These are phyloP conservation scores for Amoebophrya sp. DNA, from an alignment of 169 alveolate species.

Conservation along the genomic window DNA sequence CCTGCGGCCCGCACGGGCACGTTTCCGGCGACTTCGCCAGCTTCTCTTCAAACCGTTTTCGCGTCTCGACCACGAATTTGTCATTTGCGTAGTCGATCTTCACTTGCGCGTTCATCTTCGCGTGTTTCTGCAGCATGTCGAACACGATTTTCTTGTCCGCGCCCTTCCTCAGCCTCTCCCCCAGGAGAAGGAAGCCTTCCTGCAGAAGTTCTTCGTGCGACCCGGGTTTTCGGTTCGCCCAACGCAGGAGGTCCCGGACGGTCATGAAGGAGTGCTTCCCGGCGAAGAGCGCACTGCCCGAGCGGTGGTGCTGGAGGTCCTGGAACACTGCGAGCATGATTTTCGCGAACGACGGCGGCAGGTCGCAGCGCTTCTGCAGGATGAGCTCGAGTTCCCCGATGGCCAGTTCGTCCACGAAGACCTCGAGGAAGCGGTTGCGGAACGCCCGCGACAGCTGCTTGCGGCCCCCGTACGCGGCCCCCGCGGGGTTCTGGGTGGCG, in stretches of 20 bases:
- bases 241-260: slow-evolving; percentile 93
- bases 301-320: slow-evolving; percentile 68
- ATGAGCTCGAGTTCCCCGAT: slow-evolving; percentile 77
- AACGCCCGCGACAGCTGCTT: slow-evolving; percentile 94
- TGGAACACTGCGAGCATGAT: slow-evolving; percentile 80
- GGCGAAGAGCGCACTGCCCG: slow-evolving; percentile 44
- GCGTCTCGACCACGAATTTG: slow-evolving; percentile 31
- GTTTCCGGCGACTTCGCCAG: slow-evolving; percentile 20
- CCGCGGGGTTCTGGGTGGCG: slow-evolving; percentile 98
- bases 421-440: slow-evolving; percentile 90
- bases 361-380: slow-evolving; percentile 77
- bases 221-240: slow-evolving; percentile 85
- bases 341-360: slow-evolving; percentile 82
- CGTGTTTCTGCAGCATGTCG: background rate
- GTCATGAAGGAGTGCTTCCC: slow-evolving; percentile 82
- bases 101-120: background rate
- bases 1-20: slow-evolving; percentile 18
- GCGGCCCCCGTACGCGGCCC: slow-evolving; percentile 95
- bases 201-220: slow-evolving; percentile 52
- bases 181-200: slow-evolving; percentile 58
- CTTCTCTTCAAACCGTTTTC: slow-evolving; percentile 29
- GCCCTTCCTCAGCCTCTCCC: slow-evolving; percentile 55
- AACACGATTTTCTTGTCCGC: background rate
- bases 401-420: slow-evolving; percentile 80
- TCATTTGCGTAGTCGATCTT: slow-evolving; percentile 39